Percentiles rank a stretch among this genome's conserved stretches.
Evolutionary conservation across 148 eudicot species (phyloP).

Genomic region (Dianthus caryophyllus): DNA sequence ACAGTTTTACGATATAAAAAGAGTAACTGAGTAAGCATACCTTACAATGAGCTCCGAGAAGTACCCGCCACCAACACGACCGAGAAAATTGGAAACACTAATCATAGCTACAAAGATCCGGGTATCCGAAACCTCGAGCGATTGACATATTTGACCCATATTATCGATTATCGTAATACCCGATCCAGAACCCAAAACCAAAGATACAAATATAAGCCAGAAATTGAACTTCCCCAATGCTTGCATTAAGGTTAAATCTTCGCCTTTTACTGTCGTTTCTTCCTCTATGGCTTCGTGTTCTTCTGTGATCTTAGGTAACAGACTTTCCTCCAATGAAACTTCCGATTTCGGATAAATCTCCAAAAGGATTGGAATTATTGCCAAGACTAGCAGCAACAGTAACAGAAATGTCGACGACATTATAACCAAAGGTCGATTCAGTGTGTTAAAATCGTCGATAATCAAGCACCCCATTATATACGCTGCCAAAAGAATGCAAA

Average conservation of each 20-base stretch:
- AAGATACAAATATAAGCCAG: slow-evolving; percentile 76
- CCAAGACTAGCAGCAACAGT: background rate
- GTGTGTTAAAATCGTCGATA: slow-evolving; percentile 39
- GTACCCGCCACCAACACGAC: slow-evolving; percentile 72
- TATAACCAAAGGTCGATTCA: slow-evolving; percentile 25
- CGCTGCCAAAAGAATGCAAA: slow-evolving; percentile 67
- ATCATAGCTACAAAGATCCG: slow-evolving; percentile 55
- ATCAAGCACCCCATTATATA: slow-evolving; percentile 73
- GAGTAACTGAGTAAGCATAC: slow-evolving; percentile 20
- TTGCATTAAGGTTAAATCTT: slow-evolving; percentile 46
- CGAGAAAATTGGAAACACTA: slow-evolving; percentile 68
- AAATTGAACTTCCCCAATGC: slow-evolving; percentile 67
- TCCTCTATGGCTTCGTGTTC: background rate
- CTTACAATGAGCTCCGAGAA: slow-evolving; percentile 54
- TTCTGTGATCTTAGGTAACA: background rate
- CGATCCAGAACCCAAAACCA: slow-evolving; percentile 46
- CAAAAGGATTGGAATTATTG: background rate
- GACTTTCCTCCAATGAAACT: background rate
- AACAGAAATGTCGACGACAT: slow-evolving; percentile 2
- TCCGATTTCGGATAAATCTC: background rate
- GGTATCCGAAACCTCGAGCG: slow-evolving; percentile 40
- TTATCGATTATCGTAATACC: slow-evolving; percentile 63
- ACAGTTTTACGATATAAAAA: too few species aligned
- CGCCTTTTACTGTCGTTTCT: background rate
- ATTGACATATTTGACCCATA: slow-evolving; percentile 57